Base-by-base conservation (phyloP, 1,139 yeast species). In the Yamadazyma diospyri region DNA sequence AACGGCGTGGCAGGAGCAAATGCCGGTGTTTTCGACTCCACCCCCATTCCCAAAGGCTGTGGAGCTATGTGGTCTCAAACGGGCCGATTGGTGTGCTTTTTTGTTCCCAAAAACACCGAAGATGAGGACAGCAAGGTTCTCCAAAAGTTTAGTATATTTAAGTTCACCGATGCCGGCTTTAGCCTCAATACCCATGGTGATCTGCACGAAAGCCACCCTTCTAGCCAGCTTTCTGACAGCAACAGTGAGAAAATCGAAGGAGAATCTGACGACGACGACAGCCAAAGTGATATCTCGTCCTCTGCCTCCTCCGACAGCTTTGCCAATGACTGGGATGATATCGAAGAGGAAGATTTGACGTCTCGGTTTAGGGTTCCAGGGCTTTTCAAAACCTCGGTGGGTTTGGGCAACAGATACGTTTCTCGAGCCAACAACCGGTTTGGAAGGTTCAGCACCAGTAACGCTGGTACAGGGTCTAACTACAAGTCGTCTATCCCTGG, bases 21-120 rank as follows among this genome's bases (percentile, higher is more conserved):
- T 11, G 35, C 33, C 15, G 35, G 32, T 14, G 37, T 39, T 11
- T 75, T 79, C 47, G 95, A 87, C 49, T 80, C 88, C 23, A 86
- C 95, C 0, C 97, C 97, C 0, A 70, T 88, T 3, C 96, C 97
- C 0, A 87, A 85, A 51, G 94, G 92, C 3, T 88, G 96, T 62
- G 96, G 97, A 7, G 96, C 95, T 0, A 66, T 77, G 0, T 88
- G 97, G 96, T 71, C 94, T 0, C 72, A 77, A 11, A 72, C 77
- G 2, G 97, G 97, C 0, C 77, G 76, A 40, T 63, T 88, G 35
- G 81, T 88, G 1, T 85, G 95, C 50, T 88, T 89, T 48, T 87
- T 86, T 57, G 73, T 80, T n/a, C 78, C 82, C 0, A 76, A 75
- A 36, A 64, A 59, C 20, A 41, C 53, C 43, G 55, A 62, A 43